phyloP scores from a whole-genome alignment of 2,329 filamentous ascomycete species.

The Dichotomopilus funicola region DNA sequence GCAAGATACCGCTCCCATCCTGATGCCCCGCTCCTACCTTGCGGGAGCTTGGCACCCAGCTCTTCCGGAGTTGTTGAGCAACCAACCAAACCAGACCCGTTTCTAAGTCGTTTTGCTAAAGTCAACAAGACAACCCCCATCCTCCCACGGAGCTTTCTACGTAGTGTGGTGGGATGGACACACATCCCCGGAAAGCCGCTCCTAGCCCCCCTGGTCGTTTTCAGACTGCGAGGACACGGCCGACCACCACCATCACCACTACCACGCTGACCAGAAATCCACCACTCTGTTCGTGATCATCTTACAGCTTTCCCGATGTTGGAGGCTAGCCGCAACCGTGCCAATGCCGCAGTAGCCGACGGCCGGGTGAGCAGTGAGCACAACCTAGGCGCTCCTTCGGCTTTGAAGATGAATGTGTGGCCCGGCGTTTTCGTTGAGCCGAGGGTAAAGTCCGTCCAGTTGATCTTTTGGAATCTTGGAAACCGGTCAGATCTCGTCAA shows the following conservation, averaged over 20 bases:
- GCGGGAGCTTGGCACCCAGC: too few relatives aligned
- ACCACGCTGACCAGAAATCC: not conserved
- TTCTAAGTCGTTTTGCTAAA: constrained; percentile 5
- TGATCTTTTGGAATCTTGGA: not conserved
- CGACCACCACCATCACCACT: not conserved
- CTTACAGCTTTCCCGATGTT: constrained; percentile 1
- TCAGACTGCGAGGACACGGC: too few relatives aligned
- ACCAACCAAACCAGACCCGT: constrained; percentile 6
- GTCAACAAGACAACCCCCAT: constrained; percentile 3
- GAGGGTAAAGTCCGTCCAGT: constrained; percentile 22
- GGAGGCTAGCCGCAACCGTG: not conserved
- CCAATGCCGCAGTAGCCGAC: constrained; percentile 11
- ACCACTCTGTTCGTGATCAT: not conserved
- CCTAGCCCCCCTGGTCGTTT: constrained; percentile 2
- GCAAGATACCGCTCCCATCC: not conserved
- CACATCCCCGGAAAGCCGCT: constrained; percentile 6
- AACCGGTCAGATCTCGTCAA: constrained; percentile 11
- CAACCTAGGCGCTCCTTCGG: not conserved
- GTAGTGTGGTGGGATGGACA: not conserved
- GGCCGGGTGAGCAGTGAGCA: not conserved
- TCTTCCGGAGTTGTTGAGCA: not conserved
- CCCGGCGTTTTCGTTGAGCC: constrained; percentile 22
- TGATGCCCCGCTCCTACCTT: too few relatives aligned
- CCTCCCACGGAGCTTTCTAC: not conserved
- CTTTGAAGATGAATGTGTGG: not conserved